These are phyloP conservation scores for Amphirosellinia nigrospora DNA, from an alignment of 495 filamentous ascomycete genomes.

Conservation along the genomic window DNA sequence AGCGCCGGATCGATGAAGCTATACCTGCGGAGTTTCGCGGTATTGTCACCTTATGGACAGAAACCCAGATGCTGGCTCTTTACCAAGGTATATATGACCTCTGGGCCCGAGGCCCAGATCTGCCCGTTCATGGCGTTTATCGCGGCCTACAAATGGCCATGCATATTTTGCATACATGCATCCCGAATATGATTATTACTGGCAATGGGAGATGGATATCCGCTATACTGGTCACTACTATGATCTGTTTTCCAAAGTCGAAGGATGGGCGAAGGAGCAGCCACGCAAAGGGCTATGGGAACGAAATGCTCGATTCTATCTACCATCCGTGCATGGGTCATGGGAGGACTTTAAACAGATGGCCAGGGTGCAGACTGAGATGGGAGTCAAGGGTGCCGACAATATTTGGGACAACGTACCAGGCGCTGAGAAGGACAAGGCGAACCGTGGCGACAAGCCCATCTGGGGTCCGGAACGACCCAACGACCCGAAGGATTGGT, in stretches of 20 bases:
- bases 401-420: slow-evolving; percentile 68
- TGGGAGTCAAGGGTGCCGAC: slow-evolving; percentile 73
- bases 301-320: slow-evolving; percentile 87
- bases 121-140: slow-evolving; percentile 90
- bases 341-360: slow-evolving; percentile 95
- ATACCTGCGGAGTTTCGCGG: slow-evolving; percentile 88
- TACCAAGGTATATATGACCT: slow-evolving; percentile 84
- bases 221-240: slow-evolving; percentile 97
- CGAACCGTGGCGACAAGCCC: slow-evolving; percentile 62
- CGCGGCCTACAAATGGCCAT: slow-evolving; percentile 91
- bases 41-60: slow-evolving; percentile 89
- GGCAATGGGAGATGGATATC: slow-evolving; percentile 99
- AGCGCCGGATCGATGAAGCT: slow-evolving; percentile 64
- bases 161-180: slow-evolving; percentile 87
- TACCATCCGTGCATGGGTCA: slow-evolving; percentile 83
- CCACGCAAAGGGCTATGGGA: slow-evolving; percentile 95
- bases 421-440: slow-evolving; percentile 40
- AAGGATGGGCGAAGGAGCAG: slow-evolving; percentile 78
- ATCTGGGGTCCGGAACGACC: slow-evolving; percentile 89
- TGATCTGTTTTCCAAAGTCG: slow-evolving; percentile 79
- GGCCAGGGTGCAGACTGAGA: slow-evolving; percentile 87
- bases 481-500: slow-evolving; percentile 64
- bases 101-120: slow-evolving; percentile 63
- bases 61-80: slow-evolving; percentile 85
- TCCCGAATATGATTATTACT: slow-evolving; percentile 93